phyloP scores from a whole-genome alignment of 1,284 basidiomycete genomes.

The Nidula niveotomentosa region DNA sequence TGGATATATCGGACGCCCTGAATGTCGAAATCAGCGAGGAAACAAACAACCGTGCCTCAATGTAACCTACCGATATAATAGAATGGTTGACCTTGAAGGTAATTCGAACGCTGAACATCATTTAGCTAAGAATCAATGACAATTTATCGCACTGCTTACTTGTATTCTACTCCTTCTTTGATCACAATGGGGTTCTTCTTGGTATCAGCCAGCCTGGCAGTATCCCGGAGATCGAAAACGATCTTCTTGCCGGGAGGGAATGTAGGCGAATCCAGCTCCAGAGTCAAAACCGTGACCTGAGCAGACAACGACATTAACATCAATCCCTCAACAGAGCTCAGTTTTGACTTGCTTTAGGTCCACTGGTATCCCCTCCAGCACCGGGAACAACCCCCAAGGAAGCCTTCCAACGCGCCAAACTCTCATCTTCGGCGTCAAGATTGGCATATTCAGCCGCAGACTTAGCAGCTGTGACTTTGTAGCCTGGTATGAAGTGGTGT shows the following conservation, averaged over 20 bases:
- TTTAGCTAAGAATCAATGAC: not conserved
- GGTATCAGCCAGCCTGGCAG: slow-evolving; percentile 41
- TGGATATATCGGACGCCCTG: slow-evolving; percentile 86
- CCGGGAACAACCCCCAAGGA: slow-evolving; percentile 80
- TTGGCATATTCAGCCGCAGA: slow-evolving; percentile 69
- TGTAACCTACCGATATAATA: slow-evolving; percentile 70
- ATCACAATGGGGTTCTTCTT: slow-evolving; percentile 76
- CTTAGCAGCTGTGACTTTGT: slow-evolving; percentile 69
- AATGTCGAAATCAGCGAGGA: slow-evolving; percentile 6
- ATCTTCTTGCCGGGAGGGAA: slow-evolving; percentile 65
- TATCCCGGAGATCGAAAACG: slow-evolving; percentile 53
- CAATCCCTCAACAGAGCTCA: slow-evolving; percentile 21
- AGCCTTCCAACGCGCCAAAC: slow-evolving; percentile 86
- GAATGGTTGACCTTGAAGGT: slow-evolving; percentile 83
- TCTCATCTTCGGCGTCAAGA: slow-evolving; percentile 86
- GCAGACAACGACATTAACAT: not conserved
- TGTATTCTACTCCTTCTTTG: slow-evolving; percentile 86
- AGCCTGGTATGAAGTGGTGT: slow-evolving; percentile 45
- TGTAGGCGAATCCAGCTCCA: slow-evolving; percentile 71
- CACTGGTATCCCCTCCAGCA: slow-evolving; percentile 36
- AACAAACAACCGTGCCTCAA: slow-evolving; percentile 1
- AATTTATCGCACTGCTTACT: slow-evolving; percentile 36
- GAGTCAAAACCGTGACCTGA: slow-evolving; percentile 66
- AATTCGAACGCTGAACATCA: slow-evolving; percentile 61
- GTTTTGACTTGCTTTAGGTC: slow-evolving; percentile 52